Conservation (phyloP, 139 green algal genomes). For the Spirogloea muscicola region DNA sequence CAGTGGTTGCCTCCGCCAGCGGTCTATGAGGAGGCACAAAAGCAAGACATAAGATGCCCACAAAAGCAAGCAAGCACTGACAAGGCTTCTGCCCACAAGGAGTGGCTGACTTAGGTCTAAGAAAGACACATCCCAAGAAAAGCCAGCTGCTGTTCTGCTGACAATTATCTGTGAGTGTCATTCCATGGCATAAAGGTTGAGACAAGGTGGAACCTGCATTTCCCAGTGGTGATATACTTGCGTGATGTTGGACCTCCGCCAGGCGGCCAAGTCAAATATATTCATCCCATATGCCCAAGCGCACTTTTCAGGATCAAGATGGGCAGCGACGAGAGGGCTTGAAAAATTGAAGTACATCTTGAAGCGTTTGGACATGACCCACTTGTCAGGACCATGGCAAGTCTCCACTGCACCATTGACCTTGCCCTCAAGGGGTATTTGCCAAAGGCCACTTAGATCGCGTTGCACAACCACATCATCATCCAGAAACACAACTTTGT, state of each 20-base stretch:
- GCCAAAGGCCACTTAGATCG: constrained; percentile 25
- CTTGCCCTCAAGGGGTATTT: constrained; percentile 21
- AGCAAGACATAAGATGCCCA: too few relatives aligned
- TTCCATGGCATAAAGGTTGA: too few relatives aligned
- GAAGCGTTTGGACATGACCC: constrained; percentile 28
- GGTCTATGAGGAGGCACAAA: too few relatives aligned
- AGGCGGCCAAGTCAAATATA: constrained; percentile 34
- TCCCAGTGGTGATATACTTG: constrained; percentile 41
- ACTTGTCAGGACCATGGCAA: too few relatives aligned
- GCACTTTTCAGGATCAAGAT: constrained; percentile 34
- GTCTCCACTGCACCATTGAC: constrained; percentile 39
- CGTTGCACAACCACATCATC: constrained; percentile 45
- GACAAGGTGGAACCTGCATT: constrained; percentile 15
- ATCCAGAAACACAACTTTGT: constrained; percentile 38
- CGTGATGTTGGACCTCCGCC: constrained; percentile 17
- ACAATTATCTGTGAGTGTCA: too few relatives aligned
- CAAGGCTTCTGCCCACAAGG: too few relatives aligned
- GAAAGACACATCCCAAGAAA: too few relatives aligned
- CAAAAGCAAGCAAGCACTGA: too few relatives aligned
- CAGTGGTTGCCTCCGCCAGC: too few relatives aligned
- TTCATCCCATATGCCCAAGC: constrained; percentile 50
- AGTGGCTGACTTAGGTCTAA: too few relatives aligned
- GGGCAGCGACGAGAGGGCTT: constrained; percentile 21
- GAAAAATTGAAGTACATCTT: constrained; percentile 47
- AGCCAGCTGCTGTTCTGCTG: too few relatives aligned